Conservation (phyloP, 176 grass and related monocot species). For the Ensete glaucum region DNA sequence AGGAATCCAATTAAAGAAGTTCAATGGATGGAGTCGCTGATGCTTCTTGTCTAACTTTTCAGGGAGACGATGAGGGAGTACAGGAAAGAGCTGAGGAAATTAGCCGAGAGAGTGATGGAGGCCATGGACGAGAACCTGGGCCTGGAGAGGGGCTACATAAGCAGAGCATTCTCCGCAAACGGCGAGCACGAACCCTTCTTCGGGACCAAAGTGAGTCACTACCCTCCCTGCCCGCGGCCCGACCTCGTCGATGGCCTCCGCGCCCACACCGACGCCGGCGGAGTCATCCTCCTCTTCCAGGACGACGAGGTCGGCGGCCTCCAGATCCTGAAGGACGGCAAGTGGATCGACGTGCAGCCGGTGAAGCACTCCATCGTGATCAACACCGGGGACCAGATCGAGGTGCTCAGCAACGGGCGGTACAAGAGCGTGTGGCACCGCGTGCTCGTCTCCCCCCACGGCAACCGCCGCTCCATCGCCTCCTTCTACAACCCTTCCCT, state of each 20-base stretch:
- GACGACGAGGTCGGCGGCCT: constrained; percentile 40
- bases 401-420: constrained; percentile 44
- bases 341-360: constrained; percentile 47
- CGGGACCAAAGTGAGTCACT: constrained; percentile 60
- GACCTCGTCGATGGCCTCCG: constrained; percentile 41
- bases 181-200: constrained; percentile 29
- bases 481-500: constrained; percentile 44
- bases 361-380: constrained; percentile 37
- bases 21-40: too few relatives aligned
- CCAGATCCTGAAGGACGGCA: constrained; percentile 41
- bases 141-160: constrained; percentile 27
- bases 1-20: too few relatives aligned
- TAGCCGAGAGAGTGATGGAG: constrained; percentile 30
- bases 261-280: constrained; percentile 49
- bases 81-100: constrained; percentile 28
- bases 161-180: constrained; percentile 29
- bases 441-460: constrained; percentile 35
- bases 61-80: constrained; percentile 58
- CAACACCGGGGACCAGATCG: constrained; percentile 58
- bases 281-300: constrained; percentile 55
- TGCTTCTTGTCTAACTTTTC: background rate
- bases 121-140: constrained; percentile 59
- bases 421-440: constrained; percentile 64
- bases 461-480: constrained; percentile 41
- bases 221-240: constrained; percentile 41